phyloP scores from a whole-genome alignment of 805 yeast species.

The Clavispora phyllophila region DNA sequence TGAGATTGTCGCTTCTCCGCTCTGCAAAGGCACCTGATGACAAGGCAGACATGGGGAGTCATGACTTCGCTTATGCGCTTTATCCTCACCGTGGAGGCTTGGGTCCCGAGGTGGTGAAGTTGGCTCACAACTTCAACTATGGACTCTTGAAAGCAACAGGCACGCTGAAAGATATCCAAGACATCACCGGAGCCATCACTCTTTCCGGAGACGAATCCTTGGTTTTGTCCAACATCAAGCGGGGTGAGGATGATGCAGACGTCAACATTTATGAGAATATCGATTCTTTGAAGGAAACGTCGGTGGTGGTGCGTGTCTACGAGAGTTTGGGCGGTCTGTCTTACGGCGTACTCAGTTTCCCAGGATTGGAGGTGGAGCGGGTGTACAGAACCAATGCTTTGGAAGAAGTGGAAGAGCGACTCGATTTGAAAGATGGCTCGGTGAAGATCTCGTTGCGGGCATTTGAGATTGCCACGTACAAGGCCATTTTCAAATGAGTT shows the following conservation, averaged over 20 bases:
- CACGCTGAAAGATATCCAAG: conserved; percentile 6
- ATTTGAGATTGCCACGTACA: conserved; percentile 71
- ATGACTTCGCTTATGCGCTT: conserved; percentile 75
- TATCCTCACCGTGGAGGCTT: conserved; percentile 76
- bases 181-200: conserved; percentile 12
- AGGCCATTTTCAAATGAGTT: conserved; percentile 35
- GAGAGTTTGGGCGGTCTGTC: conserved; percentile 84
- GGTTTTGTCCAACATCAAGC: conserved; percentile 70
- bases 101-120: conserved; percentile 57
- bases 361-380: conserved; percentile 35
- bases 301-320: conserved; percentile 67
- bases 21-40: conserved; percentile 95
- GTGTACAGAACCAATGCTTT: conserved; percentile 56
- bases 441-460: conserved; percentile 51
- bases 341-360: conserved; percentile 45
- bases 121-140: conserved; percentile 79
- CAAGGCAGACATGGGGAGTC: conserved; percentile 89
- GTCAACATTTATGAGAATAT: conserved; percentile 42
- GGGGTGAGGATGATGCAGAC: conserved; percentile 79
- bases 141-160: conserved; percentile 21
- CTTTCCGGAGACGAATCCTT: conserved; percentile 52
- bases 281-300: conserved; percentile 34
- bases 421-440: conserved; percentile 31
- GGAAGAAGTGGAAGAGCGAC: conserved; percentile 46
- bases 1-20: conserved; percentile 81